Evolutionary conservation across 2,329 filamentous ascomycete genomes (phyloP).

Genomic region (Zymoseptoria brevis): DNA sequence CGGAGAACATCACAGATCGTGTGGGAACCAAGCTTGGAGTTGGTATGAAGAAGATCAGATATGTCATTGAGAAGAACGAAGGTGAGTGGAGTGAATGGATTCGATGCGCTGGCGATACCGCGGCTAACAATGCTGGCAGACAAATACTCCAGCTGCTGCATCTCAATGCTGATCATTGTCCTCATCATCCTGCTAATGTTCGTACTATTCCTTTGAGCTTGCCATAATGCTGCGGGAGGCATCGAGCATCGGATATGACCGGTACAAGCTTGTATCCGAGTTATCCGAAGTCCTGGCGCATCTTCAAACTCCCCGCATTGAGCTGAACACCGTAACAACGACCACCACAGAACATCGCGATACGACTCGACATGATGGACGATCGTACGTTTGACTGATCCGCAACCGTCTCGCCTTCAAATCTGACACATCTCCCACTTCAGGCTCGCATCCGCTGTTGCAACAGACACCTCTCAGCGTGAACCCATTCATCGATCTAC

Average conservation of each 20-base stretch:
- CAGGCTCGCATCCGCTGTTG: conserved; percentile 69
- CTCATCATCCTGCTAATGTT: conserved; percentile 80
- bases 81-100: conserved; percentile 47
- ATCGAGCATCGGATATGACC: background rate
- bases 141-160: conserved; percentile 78
- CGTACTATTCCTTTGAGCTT: conserved; percentile 53
- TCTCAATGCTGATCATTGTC: conserved; percentile 78
- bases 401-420: background rate
- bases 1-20: conserved; percentile 76
- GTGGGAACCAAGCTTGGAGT: conserved; percentile 78
- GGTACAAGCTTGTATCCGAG: background rate
- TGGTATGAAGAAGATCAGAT: conserved; percentile 77
- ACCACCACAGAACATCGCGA: background rate
- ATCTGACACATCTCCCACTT: background rate
- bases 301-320: background rate
- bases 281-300: background rate
- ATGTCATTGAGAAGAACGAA: conserved; percentile 83
- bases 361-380: conserved; percentile 2
- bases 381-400: background rate
- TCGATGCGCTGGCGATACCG: background rate
- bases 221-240: background rate
- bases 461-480: conserved; percentile 90
- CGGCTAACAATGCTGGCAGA: conserved; percentile 36
- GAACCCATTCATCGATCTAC: conserved; percentile 86
- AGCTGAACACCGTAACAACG: background rate